Evolutionary conservation across 208 protist species (phyloP).

Genomic region (Crithidia thermophila): DNA sequence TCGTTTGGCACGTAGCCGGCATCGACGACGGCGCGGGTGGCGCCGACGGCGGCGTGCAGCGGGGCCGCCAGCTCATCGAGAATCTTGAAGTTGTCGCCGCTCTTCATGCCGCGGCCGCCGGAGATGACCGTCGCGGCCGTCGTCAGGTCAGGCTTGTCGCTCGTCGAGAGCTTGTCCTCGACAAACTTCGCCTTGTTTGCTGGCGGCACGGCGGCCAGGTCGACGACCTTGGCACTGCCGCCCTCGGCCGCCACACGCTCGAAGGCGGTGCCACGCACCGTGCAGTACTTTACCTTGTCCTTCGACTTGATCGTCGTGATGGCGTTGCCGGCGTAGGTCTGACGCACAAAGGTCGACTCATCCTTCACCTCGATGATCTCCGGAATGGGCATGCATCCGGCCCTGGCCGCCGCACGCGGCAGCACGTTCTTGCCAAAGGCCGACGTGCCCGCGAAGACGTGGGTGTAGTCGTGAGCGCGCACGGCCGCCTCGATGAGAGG

Average conservation of each 20-base stretch:
- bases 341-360: conserved; percentile 95
- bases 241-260: conserved; percentile 59
- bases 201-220: conserved; percentile 41
- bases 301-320: conserved; percentile 93
- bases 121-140: conserved; percentile 92
- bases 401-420: conserved; percentile 92
- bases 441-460: conserved; percentile 94
- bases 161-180: conserved; percentile 44
- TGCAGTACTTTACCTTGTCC: conserved; percentile 95
- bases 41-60: conserved; percentile 95
- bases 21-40: conserved; percentile 98
- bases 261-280: conserved; percentile 94
- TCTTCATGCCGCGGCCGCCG: conserved; percentile 97
- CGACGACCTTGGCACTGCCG: conserved; percentile 39
- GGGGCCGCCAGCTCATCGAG: conserved; percentile 95
- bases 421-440: conserved; percentile 96
- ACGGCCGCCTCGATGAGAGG: conserved; percentile 60
- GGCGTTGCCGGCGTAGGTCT: conserved; percentile 98
- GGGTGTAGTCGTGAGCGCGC: conserved; percentile 80
- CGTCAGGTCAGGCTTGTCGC: conserved; percentile 95
- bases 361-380: conserved; percentile 93
- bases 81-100: conserved; percentile 97
- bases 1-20: conserved; percentile 92
- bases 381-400: conserved; percentile 91
- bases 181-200: conserved; percentile 58